Base-by-base conservation (phyloP, 2,329 filamentous ascomycete species). In the Zasmidium citrigriseum region DNA sequence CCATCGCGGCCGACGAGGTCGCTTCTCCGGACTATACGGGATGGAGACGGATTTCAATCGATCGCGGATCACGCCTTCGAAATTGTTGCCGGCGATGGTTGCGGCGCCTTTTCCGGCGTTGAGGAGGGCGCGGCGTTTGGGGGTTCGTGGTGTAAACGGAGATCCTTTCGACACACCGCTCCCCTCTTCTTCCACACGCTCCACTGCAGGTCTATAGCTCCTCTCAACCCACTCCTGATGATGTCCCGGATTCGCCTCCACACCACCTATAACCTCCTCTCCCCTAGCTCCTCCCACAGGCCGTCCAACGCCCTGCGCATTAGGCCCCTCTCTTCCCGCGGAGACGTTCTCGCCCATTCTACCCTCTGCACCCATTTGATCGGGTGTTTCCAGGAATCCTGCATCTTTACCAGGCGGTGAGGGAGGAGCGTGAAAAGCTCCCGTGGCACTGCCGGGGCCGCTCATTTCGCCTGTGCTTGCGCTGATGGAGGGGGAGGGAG, bases 311-410 rank as follows among this genome's bases (percentile, higher is more conserved):
- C 66, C 65, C 29, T 67, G 67, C 12, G 61, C 58, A 24, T 63
- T 63, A 1, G 62, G 62, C 29, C 66, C 66, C 54, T 69, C 67
- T 41, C 66, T 51, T n/a, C 51, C 62, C 38, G 52, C 53, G 10
- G 61, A 60, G 2, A 61, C 58, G 48, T 68, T 68, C 47, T 64
- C 63, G 7, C 66, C 65, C 66, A 69, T 68, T 16, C 58, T 51
- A 44, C 48, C 51, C 18, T 55, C 59, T 5, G 25, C 55, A 2
- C 52, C 57, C 34, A 64, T 53, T 22, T 58, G 55, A 3, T 41
- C 22, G 16, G 63, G 63, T 1, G 57, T 62, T 25, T 59, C 58
- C 7, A 55, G 55, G 46, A 64, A 66, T 16, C 64, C 64, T 22
- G 55, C 60, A 25, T 54, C 59, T 18, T 50, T 51, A 7, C 48